Evolutionary conservation across 768 basidiomycete genomes (phyloP).

Genomic region (Lentinula boryana): DNA sequence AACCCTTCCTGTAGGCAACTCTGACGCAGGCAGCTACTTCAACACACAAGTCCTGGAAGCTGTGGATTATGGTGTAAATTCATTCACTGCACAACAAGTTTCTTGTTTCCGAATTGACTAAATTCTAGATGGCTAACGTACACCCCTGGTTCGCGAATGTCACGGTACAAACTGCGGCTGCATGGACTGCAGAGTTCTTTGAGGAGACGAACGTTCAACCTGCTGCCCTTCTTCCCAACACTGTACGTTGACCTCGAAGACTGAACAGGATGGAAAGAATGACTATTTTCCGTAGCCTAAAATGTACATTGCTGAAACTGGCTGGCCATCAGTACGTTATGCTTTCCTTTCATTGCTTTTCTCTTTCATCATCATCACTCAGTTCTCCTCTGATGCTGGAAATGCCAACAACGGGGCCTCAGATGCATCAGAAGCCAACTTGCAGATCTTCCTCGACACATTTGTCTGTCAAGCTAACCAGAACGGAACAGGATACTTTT

Average conservation of each 20-base stretch:
- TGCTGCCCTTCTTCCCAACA: slow-evolving; percentile 58
- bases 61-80: slow-evolving; percentile 64
- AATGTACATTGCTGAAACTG: slow-evolving; percentile 94
- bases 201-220: slow-evolving; percentile 50
- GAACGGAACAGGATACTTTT: slow-evolving; percentile 84
- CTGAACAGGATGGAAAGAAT: background rate
- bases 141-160: slow-evolving; percentile 94
- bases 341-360: background rate
- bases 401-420: slow-evolving; percentile 67
- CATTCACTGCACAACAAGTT: background rate
- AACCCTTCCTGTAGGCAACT: slow-evolving; percentile 64
- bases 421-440: slow-evolving; percentile 48
- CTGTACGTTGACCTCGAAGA: slow-evolving; percentile 12
- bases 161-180: slow-evolving; percentile 58
- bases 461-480: slow-evolving; percentile 85
- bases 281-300: slow-evolving; percentile 30
- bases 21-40: slow-evolving; percentile 86
- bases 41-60: slow-evolving; percentile 58
- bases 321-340: slow-evolving; percentile 66
- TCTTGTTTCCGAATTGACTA: background rate
- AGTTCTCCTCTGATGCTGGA: slow-evolving; percentile 55
- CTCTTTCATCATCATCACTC: slow-evolving; percentile 2
- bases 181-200: slow-evolving; percentile 83
- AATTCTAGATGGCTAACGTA: slow-evolving; percentile 72
- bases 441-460: slow-evolving; percentile 75